Conservation (phyloP, 331 rosid species). For the Spiraea crenata region DNA sequence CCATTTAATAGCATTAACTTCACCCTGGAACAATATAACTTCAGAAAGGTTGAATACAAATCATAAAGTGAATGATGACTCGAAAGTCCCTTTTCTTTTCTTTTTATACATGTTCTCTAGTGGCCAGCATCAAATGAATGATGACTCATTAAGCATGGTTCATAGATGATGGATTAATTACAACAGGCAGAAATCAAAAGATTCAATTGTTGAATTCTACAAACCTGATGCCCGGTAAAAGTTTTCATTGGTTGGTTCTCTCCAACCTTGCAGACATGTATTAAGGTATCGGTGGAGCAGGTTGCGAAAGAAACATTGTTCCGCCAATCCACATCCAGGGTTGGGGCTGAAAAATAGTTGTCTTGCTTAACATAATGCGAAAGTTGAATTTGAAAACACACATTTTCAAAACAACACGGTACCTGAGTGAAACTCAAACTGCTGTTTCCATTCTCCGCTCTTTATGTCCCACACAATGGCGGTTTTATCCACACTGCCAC, state of each 20-base stretch:
- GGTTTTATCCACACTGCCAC: slow-evolving; percentile 96
- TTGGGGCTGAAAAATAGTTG: slow-evolving; percentile 59
- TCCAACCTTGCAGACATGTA: slow-evolving; percentile 93
- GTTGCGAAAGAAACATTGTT: slow-evolving; percentile 82
- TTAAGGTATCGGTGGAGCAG: slow-evolving; percentile 83
- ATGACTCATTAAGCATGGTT: background rate
- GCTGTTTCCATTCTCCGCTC: slow-evolving; percentile 96
- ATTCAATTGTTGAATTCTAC: slow-evolving; percentile 19
- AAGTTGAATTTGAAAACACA: background rate
- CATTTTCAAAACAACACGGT: slow-evolving; percentile 8
- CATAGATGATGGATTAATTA: background rate
- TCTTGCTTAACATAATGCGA: background rate
- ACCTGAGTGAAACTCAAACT: slow-evolving; percentile 93
- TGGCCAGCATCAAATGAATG: background rate
- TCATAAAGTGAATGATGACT: no score
- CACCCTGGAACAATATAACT: slow-evolving; percentile 53
- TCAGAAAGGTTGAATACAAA: background rate
- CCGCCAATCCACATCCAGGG: slow-evolving; percentile 99
- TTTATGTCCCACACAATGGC: slow-evolving; percentile 96
- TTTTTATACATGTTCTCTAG: background rate
- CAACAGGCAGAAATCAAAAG: background rate
- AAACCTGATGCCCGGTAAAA: slow-evolving; percentile 90
- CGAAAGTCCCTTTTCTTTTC: background rate
- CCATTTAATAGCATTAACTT: slow-evolving; percentile 86
- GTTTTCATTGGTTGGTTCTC: slow-evolving; percentile 77